Percentiles rank a stretch among this genome's conserved stretches.
phyloP scores from a whole-genome alignment of 2,329 filamentous ascomycete genomes.

The Balansia obtecta region DNA sequence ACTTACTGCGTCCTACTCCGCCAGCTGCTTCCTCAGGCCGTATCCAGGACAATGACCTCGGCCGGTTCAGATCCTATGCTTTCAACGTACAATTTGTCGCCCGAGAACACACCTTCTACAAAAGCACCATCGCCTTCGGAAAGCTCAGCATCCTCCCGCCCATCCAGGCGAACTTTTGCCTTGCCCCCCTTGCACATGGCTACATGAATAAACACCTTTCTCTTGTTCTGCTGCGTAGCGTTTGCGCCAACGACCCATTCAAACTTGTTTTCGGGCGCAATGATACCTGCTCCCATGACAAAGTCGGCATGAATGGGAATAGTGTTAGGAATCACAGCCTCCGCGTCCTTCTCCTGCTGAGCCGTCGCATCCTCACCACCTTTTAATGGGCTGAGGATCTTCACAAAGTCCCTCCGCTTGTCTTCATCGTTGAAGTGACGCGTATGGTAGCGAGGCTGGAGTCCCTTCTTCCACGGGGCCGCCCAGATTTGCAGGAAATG shows the following conservation, averaged over 20 bases:
- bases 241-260: slow-evolving; percentile 58
- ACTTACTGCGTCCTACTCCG: background rate
- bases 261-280: slow-evolving; percentile 52
- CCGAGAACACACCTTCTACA: slow-evolving; percentile 50
- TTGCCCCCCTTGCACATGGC: slow-evolving; percentile 69
- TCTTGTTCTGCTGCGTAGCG: slow-evolving; percentile 36
- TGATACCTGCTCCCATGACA: slow-evolving; percentile 67
- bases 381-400: slow-evolving; percentile 64
- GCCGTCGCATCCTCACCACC: slow-evolving; percentile 48
- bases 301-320: slow-evolving; percentile 81
- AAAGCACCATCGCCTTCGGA: slow-evolving; percentile 74
- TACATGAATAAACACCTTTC: slow-evolving; percentile 71
- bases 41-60: slow-evolving; percentile 57
- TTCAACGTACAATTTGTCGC: slow-evolving; percentile 52
- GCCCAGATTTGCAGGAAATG: slow-evolving; percentile 90
- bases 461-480: slow-evolving; percentile 59
- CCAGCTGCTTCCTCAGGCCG: slow-evolving; percentile 21
- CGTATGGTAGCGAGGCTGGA: slow-evolving; percentile 68
- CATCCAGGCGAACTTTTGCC: slow-evolving; percentile 56
- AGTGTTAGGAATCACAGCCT: slow-evolving; percentile 48
- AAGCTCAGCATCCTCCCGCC: slow-evolving; percentile 50
- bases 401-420: slow-evolving; percentile 59
- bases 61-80: slow-evolving; percentile 57
- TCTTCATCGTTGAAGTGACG: slow-evolving; percentile 57
- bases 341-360: slow-evolving; percentile 50